phyloP scores from a whole-genome alignment of 345 rosid species.

The Salix arbutifolia region DNA sequence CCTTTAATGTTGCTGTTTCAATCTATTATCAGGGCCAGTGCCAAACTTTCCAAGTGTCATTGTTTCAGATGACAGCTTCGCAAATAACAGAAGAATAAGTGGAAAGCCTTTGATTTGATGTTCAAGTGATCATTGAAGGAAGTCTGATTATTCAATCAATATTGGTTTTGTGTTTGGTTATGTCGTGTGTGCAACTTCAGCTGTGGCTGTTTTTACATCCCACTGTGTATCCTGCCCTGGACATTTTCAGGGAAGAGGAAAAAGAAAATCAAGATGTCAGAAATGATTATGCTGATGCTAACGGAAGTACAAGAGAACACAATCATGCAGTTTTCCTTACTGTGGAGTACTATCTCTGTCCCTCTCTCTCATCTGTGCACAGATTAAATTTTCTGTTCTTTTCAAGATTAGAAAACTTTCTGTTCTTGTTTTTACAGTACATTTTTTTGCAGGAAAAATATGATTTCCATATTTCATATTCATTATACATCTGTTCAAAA shows the following conservation, averaged over 20 bases:
- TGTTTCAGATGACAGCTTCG: not conserved
- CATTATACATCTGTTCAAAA: too few species aligned
- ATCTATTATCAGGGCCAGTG: conserved; percentile 21
- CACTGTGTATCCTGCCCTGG: not conserved
- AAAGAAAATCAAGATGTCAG: not conserved
- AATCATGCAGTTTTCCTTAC: too few species aligned
- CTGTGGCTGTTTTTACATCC: not conserved
- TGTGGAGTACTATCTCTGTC: too few species aligned
- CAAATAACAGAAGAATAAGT: conserved; percentile 22
- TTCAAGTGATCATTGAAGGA: not conserved
- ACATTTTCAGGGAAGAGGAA: not conserved
- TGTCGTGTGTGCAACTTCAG: not conserved
- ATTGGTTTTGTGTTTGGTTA: conserved; percentile 5
- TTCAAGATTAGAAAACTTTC: too few species aligned
- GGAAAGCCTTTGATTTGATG: conserved; percentile 15
- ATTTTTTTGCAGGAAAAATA: too few species aligned
- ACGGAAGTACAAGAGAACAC: not conserved
- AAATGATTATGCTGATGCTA: not conserved
- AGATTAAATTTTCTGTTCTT: too few species aligned
- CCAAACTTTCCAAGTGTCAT: not conserved
- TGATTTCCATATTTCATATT: too few species aligned
- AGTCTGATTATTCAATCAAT: not conserved
- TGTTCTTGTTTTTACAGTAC: too few species aligned
- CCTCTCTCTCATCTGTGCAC: too few species aligned
- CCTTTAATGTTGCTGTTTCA: conserved; percentile 23